phyloP scores from a whole-genome alignment of 2,329 filamentous ascomycete genomes.

The Fusarium virguliforme region DNA sequence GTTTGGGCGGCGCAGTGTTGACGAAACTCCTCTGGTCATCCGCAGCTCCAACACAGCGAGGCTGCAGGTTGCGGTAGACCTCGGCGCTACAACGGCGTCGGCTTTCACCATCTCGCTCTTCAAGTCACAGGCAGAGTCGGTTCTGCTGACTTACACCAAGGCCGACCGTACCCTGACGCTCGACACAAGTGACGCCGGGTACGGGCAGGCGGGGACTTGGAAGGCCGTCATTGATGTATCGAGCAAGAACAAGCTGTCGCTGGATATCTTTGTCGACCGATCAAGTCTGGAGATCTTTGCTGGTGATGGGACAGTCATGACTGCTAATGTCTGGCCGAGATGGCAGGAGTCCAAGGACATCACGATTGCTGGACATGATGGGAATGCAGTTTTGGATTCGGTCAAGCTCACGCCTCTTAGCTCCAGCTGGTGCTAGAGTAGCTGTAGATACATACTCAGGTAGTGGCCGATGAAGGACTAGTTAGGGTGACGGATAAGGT shows the following conservation, averaged over 20 bases:
- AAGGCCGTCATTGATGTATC: slow-evolving; percentile 41
- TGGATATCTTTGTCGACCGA: slow-evolving; percentile 53
- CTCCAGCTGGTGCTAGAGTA: slow-evolving; percentile 39
- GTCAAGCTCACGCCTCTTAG: slow-evolving; percentile 37
- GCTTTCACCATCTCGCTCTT: slow-evolving; percentile 49
- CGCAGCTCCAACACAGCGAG: slow-evolving; percentile 46
- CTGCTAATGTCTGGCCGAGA: slow-evolving; percentile 47
- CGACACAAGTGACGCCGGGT: slow-evolving; percentile 53
- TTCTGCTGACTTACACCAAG: slow-evolving; percentile 44
- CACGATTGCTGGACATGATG: slow-evolving; percentile 25
- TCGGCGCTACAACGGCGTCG: slow-evolving; percentile 46
- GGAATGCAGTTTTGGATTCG: slow-evolving; percentile 22
- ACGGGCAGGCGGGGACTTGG: slow-evolving; percentile 52
- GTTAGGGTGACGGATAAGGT: not conserved
- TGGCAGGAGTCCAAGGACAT: slow-evolving; percentile 51
- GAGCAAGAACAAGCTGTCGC: slow-evolving; percentile 40
- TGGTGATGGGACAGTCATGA: slow-evolving; percentile 51
- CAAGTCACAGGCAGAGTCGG: slow-evolving; percentile 46
- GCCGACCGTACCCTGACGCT: slow-evolving; percentile 46
- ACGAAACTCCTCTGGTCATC: slow-evolving; percentile 31
- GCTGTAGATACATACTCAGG: not conserved
- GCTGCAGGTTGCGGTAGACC: slow-evolving; percentile 47
- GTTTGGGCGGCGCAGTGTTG: slow-evolving; percentile 37
- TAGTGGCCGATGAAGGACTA: not conserved
- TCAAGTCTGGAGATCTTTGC: slow-evolving; percentile 52